These are phyloP conservation scores for Dictyostelium discoideum DNA, from an alignment of 78 protist genomes.

Conservation along the genomic window DNA sequence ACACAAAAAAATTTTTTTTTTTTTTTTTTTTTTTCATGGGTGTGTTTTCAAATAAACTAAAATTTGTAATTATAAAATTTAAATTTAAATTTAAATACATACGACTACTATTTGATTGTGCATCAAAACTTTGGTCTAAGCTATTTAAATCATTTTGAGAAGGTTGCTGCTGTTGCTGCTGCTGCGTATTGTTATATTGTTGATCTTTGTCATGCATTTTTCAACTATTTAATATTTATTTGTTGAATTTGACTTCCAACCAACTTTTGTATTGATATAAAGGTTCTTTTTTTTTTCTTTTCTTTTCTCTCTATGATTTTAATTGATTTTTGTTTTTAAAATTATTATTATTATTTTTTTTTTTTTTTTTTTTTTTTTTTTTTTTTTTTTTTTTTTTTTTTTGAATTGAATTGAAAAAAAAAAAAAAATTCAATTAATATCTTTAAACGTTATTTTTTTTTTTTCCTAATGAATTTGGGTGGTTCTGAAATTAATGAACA, in stretches of 20 bases:
- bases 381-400: neutral
- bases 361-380: neutral
- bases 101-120: conserved; percentile 19
- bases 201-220: conserved; percentile 17
- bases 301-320: neutral
- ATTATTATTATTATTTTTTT: neutral
- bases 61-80: too few species aligned
- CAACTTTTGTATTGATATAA: neutral
- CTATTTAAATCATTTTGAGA: neutral
- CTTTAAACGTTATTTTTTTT: too few species aligned
- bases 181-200: neutral
- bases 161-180: neutral
- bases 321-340: too few species aligned
- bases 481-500: too few species aligned
- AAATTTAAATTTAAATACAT: neutral
- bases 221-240: neutral
- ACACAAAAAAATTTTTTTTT: neutral
- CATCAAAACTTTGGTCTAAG: conserved; percentile 13
- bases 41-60: neutral
- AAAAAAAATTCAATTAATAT: neutral
- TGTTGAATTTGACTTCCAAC: neutral
- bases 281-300: neutral
- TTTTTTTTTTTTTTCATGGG: neutral
- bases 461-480: too few species aligned
- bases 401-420: too few species aligned